Base-by-base conservation (phyloP, 306 rosid species). In the Sphenostylis stenocarpa region DNA sequence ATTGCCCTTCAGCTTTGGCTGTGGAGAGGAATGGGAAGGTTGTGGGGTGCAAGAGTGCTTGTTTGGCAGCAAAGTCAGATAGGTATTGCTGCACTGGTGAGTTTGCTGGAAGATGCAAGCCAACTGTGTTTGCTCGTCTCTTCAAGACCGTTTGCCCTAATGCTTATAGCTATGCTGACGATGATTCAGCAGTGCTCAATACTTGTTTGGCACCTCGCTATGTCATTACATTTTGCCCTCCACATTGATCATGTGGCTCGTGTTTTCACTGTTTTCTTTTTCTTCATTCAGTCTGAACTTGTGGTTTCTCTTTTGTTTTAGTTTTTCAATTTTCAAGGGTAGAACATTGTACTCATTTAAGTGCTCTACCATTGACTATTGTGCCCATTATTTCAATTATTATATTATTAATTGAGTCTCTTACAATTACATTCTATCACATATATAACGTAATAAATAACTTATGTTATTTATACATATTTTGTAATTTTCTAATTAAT, bases 1-100 rank as follows among this genome's bases (percentile, higher is more conserved):
- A 68, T 58, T 91, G 96, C 39, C 94, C 96, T 1, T 79, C 84
- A 23, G 67, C 86, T 8, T 64, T 93, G 79, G 90, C 49, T 77
- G 62, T 87, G 74, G 44, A 75, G 85, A 57, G 31, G 9, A 57
- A 34, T 1, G 98, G 87, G 43, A 86, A 80, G 81, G 88, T 93
- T 5, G 94, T 93, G 28, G 96, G 87, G 0, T 93, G 98, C 67
- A 93, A 87, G 70, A 90, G 96, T 67, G 93, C 91, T 20, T 90
- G 96, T 67, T 81, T 93, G 87, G 96, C 93, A 9, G 69, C 83
- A 6, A 85, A 76, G 73, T 73, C 93, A 0, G 90, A 86, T 20
- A 81, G 67, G 62, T 93, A 86, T 79, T 90, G 93, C 39, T 93
- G 96, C 51, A 85, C 82, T 10, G 95, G 95, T 28, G 84, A 82